Base-by-base conservation (phyloP, 345 rosid genomes). In the Geranium rotundifolium region DNA sequence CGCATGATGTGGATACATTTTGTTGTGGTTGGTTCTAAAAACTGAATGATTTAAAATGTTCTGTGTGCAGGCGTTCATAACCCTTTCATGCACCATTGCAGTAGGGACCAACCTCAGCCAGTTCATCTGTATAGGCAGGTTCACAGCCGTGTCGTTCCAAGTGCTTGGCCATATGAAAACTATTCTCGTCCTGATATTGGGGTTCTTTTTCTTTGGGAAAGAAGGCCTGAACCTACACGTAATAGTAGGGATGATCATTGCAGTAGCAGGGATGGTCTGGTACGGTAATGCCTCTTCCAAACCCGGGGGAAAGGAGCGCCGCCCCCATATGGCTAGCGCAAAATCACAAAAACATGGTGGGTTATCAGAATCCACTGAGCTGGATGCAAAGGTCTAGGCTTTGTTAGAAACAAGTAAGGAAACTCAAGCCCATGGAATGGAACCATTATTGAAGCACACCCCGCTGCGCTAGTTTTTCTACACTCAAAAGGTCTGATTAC, bases 161-260 rank as follows among this genome's bases (percentile, higher is more conserved):
- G 97, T 93, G 37, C 86, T 93, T 7, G 99, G 99, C 55, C 97
- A 93, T 78, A 93, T 93, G 99, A 93, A 93, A 83, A 93, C 99
- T 5, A 85, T 93, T 52, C 85, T 93, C 0, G 99, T 93, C 63
- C 80, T 93, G 74, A 77, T 85, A 54, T 56, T 93, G 41, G 99
- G 99, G 58, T 88, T 90, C 82, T 64, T 81, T 60, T 85, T 93
- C 81, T 93, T 93, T 1, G 97, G 99, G 5, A 90, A 86, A 58
- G 99, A 93, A 64, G 99, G 97, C 63, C 85, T 93, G 29, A 93
- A 86, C 63, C 7, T 86, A 63, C 99, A 90, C 34, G 97, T 93
- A 16, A 69, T 93, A 16, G 18, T 93, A 50, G 97, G 99, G 0
- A 93, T 93, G 99, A 59, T 86, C 41, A 77, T 93, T 19, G 99